Evolutionary conservation across 2,329 filamentous ascomycete genomes (phyloP).

Genomic region (Ramichloridium luteum): DNA sequence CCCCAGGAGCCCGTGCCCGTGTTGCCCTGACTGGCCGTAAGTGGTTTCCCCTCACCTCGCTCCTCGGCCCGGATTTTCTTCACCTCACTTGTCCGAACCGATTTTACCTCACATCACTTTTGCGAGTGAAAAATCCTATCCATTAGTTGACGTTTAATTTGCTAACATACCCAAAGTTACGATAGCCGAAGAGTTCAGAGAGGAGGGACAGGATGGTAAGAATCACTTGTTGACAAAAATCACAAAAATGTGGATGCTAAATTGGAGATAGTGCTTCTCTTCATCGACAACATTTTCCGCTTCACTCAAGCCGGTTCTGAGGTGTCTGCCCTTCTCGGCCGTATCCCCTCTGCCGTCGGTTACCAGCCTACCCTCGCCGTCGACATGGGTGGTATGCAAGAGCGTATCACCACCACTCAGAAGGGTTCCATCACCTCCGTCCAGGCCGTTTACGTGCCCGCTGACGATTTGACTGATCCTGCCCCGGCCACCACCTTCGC

Average conservation of each 20-base stretch:
- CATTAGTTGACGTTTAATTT: too few relatives aligned
- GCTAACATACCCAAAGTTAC: not conserved
- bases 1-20: slow-evolving; percentile 98
- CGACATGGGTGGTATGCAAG: slow-evolving; percentile 99
- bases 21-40: slow-evolving; percentile 78
- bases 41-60: too few relatives aligned
- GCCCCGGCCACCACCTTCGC: slow-evolving; percentile 98
- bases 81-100: too few relatives aligned
- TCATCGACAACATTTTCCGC: slow-evolving; percentile 99
- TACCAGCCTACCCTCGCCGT: slow-evolving; percentile 98
- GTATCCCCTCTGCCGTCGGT: slow-evolving; percentile 99
- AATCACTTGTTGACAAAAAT: too few relatives aligned
- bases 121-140: too few relatives aligned
- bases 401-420: slow-evolving; percentile 98
- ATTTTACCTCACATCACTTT: too few relatives aligned
- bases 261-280: slow-evolving; percentile 97
- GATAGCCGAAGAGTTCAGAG: slow-evolving; percentile 37
- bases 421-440: slow-evolving; percentile 99
- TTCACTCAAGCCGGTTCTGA: slow-evolving; percentile 99
- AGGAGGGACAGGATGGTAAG: slow-evolving; percentile 77
- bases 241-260: too few relatives aligned
- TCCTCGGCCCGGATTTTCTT: too few relatives aligned
- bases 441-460: slow-evolving; percentile 99
- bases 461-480: slow-evolving; percentile 99
- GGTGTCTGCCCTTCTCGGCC: slow-evolving; percentile 96